Evolutionary conservation across 176 grass and related monocot species (phyloP), one percentile per base, ranked within the genome.

Genomic region (Puccinellia tenuiflora): DNA sequence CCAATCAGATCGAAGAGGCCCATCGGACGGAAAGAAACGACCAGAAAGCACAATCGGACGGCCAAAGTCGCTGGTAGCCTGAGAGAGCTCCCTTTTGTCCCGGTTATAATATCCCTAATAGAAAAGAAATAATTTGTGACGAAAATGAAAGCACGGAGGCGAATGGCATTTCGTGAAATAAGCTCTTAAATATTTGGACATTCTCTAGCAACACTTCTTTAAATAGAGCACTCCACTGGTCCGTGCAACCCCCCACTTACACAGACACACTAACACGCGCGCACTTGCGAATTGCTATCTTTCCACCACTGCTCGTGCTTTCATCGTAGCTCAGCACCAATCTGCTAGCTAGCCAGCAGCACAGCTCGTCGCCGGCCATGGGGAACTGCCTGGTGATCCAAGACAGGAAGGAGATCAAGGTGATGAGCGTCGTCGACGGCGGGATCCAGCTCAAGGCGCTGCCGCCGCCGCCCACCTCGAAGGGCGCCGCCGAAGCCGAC

Each of bases 361-460:
- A 30, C 29, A 85, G 16, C 66, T 24, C 85, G 22, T 11, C 51
- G n/a, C 54, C 65, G 20, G 12, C 20, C 65, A 96, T 96, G 93
- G 93, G 93, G 16, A 96, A 96, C 67, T 92, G 90, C 72, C 65
- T 92, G 10, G 86, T 89, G 77, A 75, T 83, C 53, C 72, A 83
- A 20, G 73, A 57, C 52, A 73, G 73, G 50, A 84, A 70, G 81
- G 71, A 76, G 80, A 88, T 86, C 75, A 86, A 90, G 73, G 83
- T 90, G 38, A 51, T 74, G 75, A 70, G 47, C 25, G 72, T 91
- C 17, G 72, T 91, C 37, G 93, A 87, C 56, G 20, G 79, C 11
- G 50, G 77, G 5, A 72, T 83, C 42, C n/a, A n/a, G n/a, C 31
- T 87, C 21, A 85, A 80, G 79, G 35, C 46, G 59, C 65, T 52